Conservation (phyloP, 495 filamentous ascomycete species). For the Talaromyces nanjingensis region DNA sequence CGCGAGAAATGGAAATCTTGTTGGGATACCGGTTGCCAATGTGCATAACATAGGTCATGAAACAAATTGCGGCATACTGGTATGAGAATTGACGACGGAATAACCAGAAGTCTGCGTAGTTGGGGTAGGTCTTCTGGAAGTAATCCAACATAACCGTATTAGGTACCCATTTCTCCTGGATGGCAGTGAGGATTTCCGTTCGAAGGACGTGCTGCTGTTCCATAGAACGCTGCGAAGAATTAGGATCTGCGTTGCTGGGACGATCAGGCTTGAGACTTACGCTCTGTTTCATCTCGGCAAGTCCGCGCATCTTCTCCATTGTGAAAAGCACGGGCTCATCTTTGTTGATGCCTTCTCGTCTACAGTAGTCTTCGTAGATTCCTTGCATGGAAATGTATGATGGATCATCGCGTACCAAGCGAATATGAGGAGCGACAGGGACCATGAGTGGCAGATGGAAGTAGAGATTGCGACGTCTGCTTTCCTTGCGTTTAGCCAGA, state of each 20-base stretch:
- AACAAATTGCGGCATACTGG: slow-evolving; percentile 91
- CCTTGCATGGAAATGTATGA: slow-evolving; percentile 92
- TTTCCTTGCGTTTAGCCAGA: slow-evolving; percentile 86
- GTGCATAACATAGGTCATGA: slow-evolving; percentile 97
- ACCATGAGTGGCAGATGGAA: slow-evolving; percentile 95
- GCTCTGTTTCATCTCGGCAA: slow-evolving; percentile 59
- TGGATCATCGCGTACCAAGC: slow-evolving; percentile 89
- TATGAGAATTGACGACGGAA: slow-evolving; percentile 96
- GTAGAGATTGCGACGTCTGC: slow-evolving; percentile 82
- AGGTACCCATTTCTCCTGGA: slow-evolving; percentile 86
- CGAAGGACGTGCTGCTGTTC: slow-evolving; percentile 64
- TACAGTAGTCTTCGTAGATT: slow-evolving; percentile 92
- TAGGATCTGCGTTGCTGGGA: slow-evolving; percentile 1
- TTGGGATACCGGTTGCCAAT: slow-evolving; percentile 91
- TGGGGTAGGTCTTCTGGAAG: slow-evolving; percentile 83
- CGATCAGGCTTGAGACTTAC: slow-evolving; percentile 34
- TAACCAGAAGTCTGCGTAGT: slow-evolving; percentile 91
- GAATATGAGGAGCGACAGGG: slow-evolving; percentile 84
- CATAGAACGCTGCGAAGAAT: slow-evolving; percentile 43
- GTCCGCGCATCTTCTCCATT: slow-evolving; percentile 80
- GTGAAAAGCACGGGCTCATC: slow-evolving; percentile 93
- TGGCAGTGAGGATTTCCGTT: slow-evolving; percentile 81
- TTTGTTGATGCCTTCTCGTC: slow-evolving; percentile 76
- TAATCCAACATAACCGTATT: slow-evolving; percentile 75
- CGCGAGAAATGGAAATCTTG: slow-evolving; percentile 86